Base-by-base conservation (phyloP, 352 stramenopile species). In the Globisporangium acanthophoron region DNA sequence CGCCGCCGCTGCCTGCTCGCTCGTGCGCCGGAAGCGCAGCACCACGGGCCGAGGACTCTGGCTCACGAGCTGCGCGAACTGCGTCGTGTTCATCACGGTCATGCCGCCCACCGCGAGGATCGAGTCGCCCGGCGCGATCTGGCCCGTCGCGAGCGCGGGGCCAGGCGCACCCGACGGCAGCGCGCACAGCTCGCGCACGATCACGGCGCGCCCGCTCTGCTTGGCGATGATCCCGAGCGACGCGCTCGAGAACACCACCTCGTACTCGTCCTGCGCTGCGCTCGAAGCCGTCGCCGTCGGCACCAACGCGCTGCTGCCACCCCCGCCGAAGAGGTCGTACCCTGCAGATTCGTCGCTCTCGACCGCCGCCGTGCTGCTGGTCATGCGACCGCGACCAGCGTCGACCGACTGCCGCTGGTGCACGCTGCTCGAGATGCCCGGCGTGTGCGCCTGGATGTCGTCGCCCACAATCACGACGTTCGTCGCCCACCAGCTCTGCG, bases 401-500 rank as follows among this genome's bases (percentile, higher is more conserved):
- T 58, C 45, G 6, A 37, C n/a, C 20, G 51, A 47, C 51, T 13
- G 20, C n/a, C 35, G 24, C 24, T 27, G 50, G 20, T 52, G 20
- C 21, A n/a, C 4, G 3, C 20, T 15, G 18, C 8, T 21, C 29
- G 39, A 16, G 27, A 58, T 35, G 31, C 61, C 67, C 33, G 41
- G 62, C 18, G 73, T 68, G 41, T 59, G 73, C n/a, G 64, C 70
- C 21, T 85, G 74, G 41, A 94, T 65, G 56, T 94, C 85, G 40
- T 94, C 85, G 20, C 85, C 80, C 5, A 94, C 74, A 53, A 94
- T 91, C 18, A 88, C 69, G 24, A 92, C 78, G 57, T 92, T 78
- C 12, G 75, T 73, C n/a, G 85, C 65, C 85, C 83, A 94, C 85
- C 85, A 94, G 43, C 40, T 76, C 27, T 92, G 83, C 16, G 69